Evolutionary conservation across 2,329 filamentous ascomycete species (phyloP).

Genomic region (Pyrenochaeta sp.): DNA sequence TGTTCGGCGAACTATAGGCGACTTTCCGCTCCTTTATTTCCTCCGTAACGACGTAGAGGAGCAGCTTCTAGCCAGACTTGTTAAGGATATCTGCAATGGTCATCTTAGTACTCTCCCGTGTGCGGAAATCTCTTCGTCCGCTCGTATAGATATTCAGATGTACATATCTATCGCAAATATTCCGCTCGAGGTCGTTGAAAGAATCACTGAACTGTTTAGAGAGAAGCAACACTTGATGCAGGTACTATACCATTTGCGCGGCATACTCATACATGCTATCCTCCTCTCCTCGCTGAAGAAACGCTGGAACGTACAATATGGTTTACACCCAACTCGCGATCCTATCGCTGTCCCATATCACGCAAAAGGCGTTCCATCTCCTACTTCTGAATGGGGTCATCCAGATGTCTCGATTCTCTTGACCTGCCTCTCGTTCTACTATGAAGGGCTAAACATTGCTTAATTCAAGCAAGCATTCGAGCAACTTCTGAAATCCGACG

Average conservation of each 20-base stretch:
- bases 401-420: slow-evolving; percentile 71
- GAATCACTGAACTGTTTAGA: neutral
- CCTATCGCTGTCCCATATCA: slow-evolving; percentile 63
- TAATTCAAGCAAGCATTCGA: slow-evolving; percentile 56
- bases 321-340: slow-evolving; percentile 58
- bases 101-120: neutral
- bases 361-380: slow-evolving; percentile 68
- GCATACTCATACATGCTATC: slow-evolving; percentile 53
- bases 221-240: neutral
- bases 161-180: neutral
- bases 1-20: neutral
- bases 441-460: slow-evolving; percentile 62
- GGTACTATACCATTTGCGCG: neutral
- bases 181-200: neutral
- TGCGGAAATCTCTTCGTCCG: neutral
- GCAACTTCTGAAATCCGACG: neutral
- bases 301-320: slow-evolving; percentile 71
- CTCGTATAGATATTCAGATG: neutral
- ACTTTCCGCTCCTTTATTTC: neutral
- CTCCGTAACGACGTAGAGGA: neutral
- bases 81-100: neutral
- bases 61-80: neutral
- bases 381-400: slow-evolving; percentile 72
- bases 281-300: slow-evolving; percentile 65
- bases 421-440: slow-evolving; percentile 73